Evolutionary conservation across 1,284 basidiomycete species (phyloP).

Genomic region (Pterula multifida): DNA sequence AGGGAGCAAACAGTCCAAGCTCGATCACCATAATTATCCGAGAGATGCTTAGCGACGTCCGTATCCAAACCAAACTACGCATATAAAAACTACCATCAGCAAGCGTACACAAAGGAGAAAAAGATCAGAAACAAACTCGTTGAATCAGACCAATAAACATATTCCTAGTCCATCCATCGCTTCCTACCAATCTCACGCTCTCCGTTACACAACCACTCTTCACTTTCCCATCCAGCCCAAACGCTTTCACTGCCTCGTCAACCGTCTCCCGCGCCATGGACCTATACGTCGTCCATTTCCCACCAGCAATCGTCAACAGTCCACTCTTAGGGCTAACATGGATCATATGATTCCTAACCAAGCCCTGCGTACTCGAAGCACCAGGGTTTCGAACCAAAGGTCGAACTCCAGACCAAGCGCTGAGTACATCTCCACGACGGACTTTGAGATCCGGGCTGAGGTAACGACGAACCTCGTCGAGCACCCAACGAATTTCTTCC

Average conservation of each 20-base stretch:
- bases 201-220: constrained; percentile 66
- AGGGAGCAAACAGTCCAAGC: constrained; percentile 90
- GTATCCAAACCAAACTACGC: constrained; percentile 76
- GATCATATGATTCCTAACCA: constrained; percentile 94
- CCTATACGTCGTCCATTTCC: constrained; percentile 98
- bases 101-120: too few relatives aligned
- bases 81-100: too few relatives aligned
- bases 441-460: constrained; percentile 90
- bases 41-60: constrained; percentile 87
- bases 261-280: constrained; percentile 96
- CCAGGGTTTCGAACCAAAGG: constrained; percentile 83
- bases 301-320: constrained; percentile 90
- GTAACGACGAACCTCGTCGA: constrained; percentile 87
- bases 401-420: constrained; percentile 88
- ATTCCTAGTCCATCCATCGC: constrained; percentile 88
- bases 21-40: constrained; percentile 92
- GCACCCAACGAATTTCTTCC: constrained; percentile 94
- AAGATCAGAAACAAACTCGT: constrained; percentile 31
- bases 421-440: constrained; percentile 91
- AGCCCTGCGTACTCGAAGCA: constrained; percentile 74
- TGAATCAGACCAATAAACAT: constrained; percentile 98
- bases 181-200: constrained; percentile 78
- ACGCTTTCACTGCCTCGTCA: constrained; percentile 78
- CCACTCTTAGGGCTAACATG: constrained; percentile 66
- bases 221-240: constrained; percentile 46